Evolutionary conservation across 257 asterid species (phyloP).

Genomic region (Ilex aquifolium): DNA sequence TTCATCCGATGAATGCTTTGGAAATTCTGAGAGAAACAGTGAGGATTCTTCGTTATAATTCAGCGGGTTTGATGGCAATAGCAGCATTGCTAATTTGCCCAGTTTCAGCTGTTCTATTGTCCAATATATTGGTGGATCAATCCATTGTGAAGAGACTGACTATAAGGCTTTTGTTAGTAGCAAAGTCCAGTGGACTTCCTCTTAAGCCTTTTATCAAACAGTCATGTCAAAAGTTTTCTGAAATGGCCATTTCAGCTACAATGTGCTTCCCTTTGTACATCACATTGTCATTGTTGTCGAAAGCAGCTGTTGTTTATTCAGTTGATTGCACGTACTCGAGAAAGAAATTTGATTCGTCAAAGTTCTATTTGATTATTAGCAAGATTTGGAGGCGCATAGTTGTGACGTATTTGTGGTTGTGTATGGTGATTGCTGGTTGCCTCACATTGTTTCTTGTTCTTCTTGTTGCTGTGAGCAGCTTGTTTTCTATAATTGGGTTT

Average conservation of each 20-base stretch:
- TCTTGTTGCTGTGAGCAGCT: conserved; percentile 42
- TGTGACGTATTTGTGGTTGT: conserved; percentile 67
- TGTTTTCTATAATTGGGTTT: conserved; percentile 65
- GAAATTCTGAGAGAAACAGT: conserved; percentile 82
- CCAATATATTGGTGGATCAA: conserved; percentile 65
- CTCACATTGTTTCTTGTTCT: conserved; percentile 49
- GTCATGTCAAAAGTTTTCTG: conserved; percentile 72
- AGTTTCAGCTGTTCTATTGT: conserved; percentile 59
- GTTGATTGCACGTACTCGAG: conserved; percentile 88
- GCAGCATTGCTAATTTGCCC: conserved; percentile 68
- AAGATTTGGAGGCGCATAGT: conserved; percentile 79
- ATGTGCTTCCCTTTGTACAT: conserved; percentile 73
- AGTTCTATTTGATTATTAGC: conserved; percentile 37
- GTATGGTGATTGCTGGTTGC: conserved; percentile 57
- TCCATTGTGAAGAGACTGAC: conserved; percentile 48
- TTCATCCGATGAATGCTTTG: conserved; percentile 62
- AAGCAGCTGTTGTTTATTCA: conserved; percentile 77
- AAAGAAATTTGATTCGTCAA: conserved; percentile 45
- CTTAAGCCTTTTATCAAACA: conserved; percentile 61
- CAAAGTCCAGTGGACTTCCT: conserved; percentile 74
- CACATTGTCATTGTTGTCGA: conserved; percentile 57
- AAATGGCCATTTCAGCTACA: conserved; percentile 43
- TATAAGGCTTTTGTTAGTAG: conserved; percentile 52
- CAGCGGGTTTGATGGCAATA: conserved; percentile 59
- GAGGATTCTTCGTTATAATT: conserved; percentile 70